These are phyloP conservation scores for Xylaria acuta DNA, from an alignment of 495 filamentous ascomycete genomes.

Conservation along the genomic window DNA sequence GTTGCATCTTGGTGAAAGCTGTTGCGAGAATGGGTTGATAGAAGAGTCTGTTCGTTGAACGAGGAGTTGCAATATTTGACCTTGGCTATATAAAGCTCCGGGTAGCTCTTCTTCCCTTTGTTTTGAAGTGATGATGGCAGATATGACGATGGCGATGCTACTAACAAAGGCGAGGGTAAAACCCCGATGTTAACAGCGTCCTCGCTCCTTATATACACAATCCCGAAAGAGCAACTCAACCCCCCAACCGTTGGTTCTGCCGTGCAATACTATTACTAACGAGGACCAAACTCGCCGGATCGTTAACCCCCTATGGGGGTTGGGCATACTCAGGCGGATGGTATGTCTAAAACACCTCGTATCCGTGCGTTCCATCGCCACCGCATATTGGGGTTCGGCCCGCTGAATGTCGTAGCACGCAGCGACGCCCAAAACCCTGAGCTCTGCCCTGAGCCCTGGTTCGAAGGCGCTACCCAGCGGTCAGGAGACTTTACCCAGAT, in stretches of 20 bases:
- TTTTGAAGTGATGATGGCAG: neutral
- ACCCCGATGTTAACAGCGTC: neutral
- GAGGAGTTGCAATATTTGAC: slow-evolving; percentile 14
- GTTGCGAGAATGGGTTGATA: slow-evolving; percentile 1
- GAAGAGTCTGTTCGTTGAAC: neutral
- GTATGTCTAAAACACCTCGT: slow-evolving; percentile 19
- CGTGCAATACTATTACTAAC: neutral
- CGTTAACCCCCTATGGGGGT: neutral
- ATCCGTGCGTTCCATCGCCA: slow-evolving; percentile 16
- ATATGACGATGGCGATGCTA: slow-evolving; percentile 9
- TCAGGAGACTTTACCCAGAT: neutral
- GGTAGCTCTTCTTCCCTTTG: neutral
- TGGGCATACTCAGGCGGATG: slow-evolving; percentile 11
- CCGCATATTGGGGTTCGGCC: slow-evolving; percentile 5
- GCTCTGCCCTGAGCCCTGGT: neutral
- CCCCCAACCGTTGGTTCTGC: neutral
- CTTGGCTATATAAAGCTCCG: neutral
- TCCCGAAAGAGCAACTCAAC: neutral
- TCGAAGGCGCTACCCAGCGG: neutral
- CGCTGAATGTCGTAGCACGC: slow-evolving; percentile 1
- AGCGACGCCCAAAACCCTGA: neutral
- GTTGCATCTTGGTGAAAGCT: slow-evolving; percentile 51
- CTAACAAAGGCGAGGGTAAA: slow-evolving; percentile 11
- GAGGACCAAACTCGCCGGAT: slow-evolving; percentile 2
- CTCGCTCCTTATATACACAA: slow-evolving; percentile 11